Evolutionary conservation across 441 rosid genomes (phyloP).

Genomic region (Arabidopsis hybrid): DNA sequence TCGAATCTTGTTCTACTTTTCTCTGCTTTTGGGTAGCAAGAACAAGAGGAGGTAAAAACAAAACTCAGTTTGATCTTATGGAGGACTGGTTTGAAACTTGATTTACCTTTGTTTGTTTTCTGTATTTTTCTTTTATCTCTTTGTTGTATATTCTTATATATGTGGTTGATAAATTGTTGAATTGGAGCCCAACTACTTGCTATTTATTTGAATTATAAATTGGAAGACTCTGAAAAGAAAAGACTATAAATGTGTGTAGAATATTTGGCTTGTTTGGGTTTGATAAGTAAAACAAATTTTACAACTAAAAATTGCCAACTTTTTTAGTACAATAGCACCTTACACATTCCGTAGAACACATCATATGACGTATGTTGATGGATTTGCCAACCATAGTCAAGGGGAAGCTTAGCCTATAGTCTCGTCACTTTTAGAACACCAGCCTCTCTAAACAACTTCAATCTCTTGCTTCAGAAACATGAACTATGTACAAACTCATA

Average conservation of each 20-base stretch:
- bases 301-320: not conserved
- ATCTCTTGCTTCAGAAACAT: not conserved
- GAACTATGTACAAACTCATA: not conserved
- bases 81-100: constrained; percentile 5
- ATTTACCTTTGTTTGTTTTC: constrained; percentile 14
- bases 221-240: not conserved
- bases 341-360: not conserved
- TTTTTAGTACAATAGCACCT: not conserved
- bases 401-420: not conserved
- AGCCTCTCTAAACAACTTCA: not conserved
- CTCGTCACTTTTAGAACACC: not conserved
- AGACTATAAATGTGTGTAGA: not conserved
- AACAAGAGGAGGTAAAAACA: constrained; percentile 69
- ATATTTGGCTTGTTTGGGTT: not conserved
- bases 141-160: constrained; percentile 34
- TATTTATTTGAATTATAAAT: constrained; percentile 17
- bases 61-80: not conserved
- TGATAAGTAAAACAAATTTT: not conserved
- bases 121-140: constrained; percentile 17
- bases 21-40: constrained; percentile 79
- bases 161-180: constrained; percentile 28
- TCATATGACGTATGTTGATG: not conserved
- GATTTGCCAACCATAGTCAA: not conserved
- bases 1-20: constrained; percentile 73
- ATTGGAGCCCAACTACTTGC: not conserved